phyloP scores from a whole-genome alignment of 176 grass and related monocot genomes.

The Lolium multiflorum region DNA sequence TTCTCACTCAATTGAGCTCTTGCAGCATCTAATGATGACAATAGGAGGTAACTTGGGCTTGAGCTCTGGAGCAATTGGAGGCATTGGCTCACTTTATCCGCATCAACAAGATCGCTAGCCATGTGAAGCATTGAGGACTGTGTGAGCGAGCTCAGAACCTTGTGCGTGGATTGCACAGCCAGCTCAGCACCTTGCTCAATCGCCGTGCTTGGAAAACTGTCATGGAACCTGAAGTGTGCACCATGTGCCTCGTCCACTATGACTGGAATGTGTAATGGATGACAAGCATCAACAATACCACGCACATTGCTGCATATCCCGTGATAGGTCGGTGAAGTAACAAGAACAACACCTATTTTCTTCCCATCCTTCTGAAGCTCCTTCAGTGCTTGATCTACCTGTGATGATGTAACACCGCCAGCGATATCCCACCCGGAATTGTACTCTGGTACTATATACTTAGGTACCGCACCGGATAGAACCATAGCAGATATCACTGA shows the following conservation, averaged over 20 bases:
- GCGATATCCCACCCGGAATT: slow-evolving; percentile 78
- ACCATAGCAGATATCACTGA: slow-evolving; percentile 82
- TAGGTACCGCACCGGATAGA: slow-evolving; percentile 69
- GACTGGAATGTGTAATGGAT: slow-evolving; percentile 59
- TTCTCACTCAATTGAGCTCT: slow-evolving; percentile 76
- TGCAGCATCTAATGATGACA: slow-evolving; percentile 87
- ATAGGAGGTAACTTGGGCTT: slow-evolving; percentile 86
- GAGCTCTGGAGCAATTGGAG: slow-evolving; percentile 86
- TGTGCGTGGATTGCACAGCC: slow-evolving; percentile 89
- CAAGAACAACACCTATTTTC: slow-evolving; percentile 70
- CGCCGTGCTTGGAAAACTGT: slow-evolving; percentile 67
- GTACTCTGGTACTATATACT: slow-evolving; percentile 87
- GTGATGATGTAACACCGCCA: slow-evolving; percentile 55
- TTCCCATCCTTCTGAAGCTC: slow-evolving; percentile 57
- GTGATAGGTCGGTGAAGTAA: slow-evolving; percentile 91
- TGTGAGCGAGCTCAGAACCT: slow-evolving; percentile 88
- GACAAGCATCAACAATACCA: slow-evolving; percentile 63
- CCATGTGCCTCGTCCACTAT: slow-evolving; percentile 92
- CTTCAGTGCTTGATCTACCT: slow-evolving; percentile 63
- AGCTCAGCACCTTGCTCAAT: slow-evolving; percentile 83
- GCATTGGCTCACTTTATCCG: slow-evolving; percentile 67
- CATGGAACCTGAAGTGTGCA: slow-evolving; percentile 77
- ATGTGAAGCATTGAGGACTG: slow-evolving; percentile 94
- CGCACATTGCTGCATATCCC: slow-evolving; percentile 83
- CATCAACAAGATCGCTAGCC: slow-evolving; percentile 64